A percentile compares a stretch with the other conserved stretches of the same genome.
These are phyloP conservation scores for Cadophora malorum DNA, from an alignment of 2,329 filamentous ascomycete genomes.

Conservation along the genomic window DNA sequence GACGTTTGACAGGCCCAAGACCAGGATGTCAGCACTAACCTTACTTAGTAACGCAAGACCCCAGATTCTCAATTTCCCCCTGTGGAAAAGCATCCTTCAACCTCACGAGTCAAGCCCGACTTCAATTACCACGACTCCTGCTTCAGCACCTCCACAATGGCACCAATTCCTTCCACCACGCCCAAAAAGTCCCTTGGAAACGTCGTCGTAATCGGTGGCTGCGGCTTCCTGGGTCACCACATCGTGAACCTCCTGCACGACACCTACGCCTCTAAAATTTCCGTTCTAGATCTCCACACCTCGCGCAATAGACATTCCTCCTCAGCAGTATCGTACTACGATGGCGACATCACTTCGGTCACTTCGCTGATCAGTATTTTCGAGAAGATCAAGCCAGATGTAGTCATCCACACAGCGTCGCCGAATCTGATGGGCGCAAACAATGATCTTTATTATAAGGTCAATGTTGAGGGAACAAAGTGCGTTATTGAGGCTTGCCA, in stretches of 20 bases:
- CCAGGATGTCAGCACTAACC: constrained; percentile 12
- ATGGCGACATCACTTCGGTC: constrained; percentile 78
- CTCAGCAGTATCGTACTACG: constrained; percentile 69
- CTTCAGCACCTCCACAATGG: constrained; percentile 5
- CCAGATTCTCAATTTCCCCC: constrained; percentile 22
- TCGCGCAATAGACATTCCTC: constrained; percentile 67
- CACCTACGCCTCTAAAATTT: constrained; percentile 58
- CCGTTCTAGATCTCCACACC: constrained; percentile 76
- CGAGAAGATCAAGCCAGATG: constrained; percentile 70
- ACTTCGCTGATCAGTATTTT: constrained; percentile 68
- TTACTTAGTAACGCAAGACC: constrained; percentile 1
- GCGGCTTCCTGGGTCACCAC: constrained; percentile 84
- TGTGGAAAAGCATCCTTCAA: constrained; percentile 2
- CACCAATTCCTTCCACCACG: constrained; percentile 15
- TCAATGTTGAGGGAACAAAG: constrained; percentile 88
- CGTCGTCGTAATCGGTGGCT: constrained; percentile 82
- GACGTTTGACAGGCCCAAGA: neutral
- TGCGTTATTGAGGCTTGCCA: constrained; percentile 78
- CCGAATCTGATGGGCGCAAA: constrained; percentile 62
- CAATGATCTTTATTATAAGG: constrained; percentile 72
- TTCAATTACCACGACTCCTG: neutral
- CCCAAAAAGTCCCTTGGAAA: constrained; percentile 58
- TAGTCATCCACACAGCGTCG: constrained; percentile 91
- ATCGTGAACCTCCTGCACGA: constrained; percentile 75
- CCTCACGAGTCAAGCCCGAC: neutral